phyloP scores from a whole-genome alignment of 768 basidiomycete genomes.

The Pleurotus pulmonarius region DNA sequence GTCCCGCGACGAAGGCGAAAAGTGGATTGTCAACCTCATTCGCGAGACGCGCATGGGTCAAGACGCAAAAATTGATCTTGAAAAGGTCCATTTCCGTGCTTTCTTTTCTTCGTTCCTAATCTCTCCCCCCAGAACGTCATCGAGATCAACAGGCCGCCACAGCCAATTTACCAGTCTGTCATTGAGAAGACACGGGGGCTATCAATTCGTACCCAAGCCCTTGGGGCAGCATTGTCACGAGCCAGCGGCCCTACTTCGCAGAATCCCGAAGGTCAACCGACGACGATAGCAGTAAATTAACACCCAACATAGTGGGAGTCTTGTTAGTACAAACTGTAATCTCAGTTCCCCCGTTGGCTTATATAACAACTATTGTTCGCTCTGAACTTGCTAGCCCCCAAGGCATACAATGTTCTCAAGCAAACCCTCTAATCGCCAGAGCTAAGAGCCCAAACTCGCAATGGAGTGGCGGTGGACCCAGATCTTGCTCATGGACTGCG shows the following conservation, averaged over 20 bases:
- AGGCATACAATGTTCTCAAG: no score
- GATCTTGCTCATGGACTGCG: no score
- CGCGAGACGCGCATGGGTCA: slow-evolving; percentile 95
- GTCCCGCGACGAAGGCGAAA: slow-evolving; percentile 93
- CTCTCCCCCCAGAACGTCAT: slow-evolving; percentile 76
- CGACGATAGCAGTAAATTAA: no score
- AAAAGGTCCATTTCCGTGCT: slow-evolving; percentile 57
- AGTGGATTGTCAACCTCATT: slow-evolving; percentile 99
- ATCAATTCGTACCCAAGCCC: slow-evolving; percentile 84
- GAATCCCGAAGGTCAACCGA: no score
- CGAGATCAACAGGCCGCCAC: slow-evolving; percentile 86
- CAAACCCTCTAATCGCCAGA: no score
- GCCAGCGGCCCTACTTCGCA: slow-evolving; percentile 14
- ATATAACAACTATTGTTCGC: no score
- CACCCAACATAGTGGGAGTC: no score
- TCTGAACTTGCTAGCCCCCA: no score
- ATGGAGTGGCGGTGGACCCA: no score
- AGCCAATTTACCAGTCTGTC: slow-evolving; percentile 89
- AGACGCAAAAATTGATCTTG: slow-evolving; percentile 96
- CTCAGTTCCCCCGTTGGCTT: no score
- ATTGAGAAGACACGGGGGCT: slow-evolving; percentile 95
- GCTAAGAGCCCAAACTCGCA: no score
- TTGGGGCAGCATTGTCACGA: slow-evolving; percentile 67
- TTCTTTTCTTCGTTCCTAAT: neutral
- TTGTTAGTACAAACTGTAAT: no score